Evolutionary conservation across 129 eudicot genomes (phyloP).

Genomic region (Cynara cardunculus): DNA sequence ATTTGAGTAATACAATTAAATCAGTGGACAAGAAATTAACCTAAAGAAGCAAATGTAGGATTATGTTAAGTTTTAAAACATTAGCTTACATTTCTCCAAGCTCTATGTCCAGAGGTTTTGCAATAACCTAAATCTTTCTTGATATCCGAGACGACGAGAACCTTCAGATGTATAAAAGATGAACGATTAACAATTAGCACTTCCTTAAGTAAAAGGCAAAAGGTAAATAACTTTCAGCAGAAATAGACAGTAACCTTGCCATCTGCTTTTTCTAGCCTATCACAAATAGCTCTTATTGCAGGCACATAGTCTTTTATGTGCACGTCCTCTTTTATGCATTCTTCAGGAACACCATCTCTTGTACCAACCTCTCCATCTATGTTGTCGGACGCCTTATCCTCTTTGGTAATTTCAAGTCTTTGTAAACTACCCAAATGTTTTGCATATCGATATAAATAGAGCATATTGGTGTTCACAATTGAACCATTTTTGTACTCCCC

Average conservation of each 20-base stretch:
- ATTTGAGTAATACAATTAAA: constrained; percentile 3
- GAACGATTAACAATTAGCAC: constrained; percentile 3
- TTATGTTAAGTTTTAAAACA: background rate
- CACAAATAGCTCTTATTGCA: constrained; percentile 64
- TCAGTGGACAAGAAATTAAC: constrained; percentile 2
- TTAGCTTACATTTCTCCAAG: constrained; percentile 77
- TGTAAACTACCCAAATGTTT: constrained; percentile 75
- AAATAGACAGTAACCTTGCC: constrained; percentile 56
- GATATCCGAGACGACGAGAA: constrained; percentile 76
- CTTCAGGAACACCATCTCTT: constrained; percentile 40
- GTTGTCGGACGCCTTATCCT: constrained; percentile 40
- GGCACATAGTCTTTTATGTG: constrained; percentile 66
- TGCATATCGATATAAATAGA: constrained; percentile 73
- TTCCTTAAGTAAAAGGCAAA: background rate
- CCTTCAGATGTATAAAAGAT: constrained; percentile 37
- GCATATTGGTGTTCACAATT: constrained; percentile 72
- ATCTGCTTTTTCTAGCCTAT: constrained; percentile 76
- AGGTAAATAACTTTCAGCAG: constrained; percentile 12
- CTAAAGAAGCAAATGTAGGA: background rate
- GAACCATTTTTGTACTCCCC: constrained; percentile 44
- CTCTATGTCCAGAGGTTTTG: constrained; percentile 58
- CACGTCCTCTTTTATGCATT: constrained; percentile 44
- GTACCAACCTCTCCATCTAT: constrained; percentile 34
- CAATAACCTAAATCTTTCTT: constrained; percentile 74
- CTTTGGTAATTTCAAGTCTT: constrained; percentile 79